These are phyloP conservation scores for Phlyctochytrium arcticum DNA, from an alignment of 192 early-diverging fungal genomes.

Conservation along the genomic window DNA sequence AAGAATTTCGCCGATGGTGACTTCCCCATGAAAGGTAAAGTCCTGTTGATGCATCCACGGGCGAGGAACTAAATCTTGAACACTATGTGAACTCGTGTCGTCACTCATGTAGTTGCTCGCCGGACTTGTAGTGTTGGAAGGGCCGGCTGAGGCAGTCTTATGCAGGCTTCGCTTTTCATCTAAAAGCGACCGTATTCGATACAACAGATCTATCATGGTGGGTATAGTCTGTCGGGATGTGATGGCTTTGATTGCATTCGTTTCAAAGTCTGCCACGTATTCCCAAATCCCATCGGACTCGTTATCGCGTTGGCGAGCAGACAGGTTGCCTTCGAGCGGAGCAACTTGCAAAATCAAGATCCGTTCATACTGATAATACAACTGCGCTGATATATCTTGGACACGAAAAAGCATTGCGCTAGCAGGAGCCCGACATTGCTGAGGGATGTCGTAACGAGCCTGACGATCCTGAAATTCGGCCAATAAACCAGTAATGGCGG, in stretches of 20 bases:
- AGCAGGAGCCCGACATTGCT: no score
- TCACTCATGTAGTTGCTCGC: background rate
- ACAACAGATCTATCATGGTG: constrained; percentile 46
- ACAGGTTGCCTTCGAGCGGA: constrained; percentile 37
- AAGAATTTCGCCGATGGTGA: constrained; percentile 24
- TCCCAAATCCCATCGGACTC: background rate
- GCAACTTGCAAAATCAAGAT: constrained; percentile 60
- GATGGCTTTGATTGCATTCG: constrained; percentile 42
- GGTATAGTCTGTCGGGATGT: constrained; percentile 56
- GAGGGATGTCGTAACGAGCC: no score
- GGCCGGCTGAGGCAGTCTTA: background rate
- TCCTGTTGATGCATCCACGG: no score
- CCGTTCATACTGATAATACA: constrained; percentile 75
- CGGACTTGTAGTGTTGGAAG: background rate
- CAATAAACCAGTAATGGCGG: constrained; percentile 11
- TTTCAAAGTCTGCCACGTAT: constrained; percentile 12
- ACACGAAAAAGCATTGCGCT: no score
- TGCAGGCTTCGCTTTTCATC: constrained; percentile 50
- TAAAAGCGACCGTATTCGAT: constrained; percentile 42
- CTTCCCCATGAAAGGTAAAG: background rate
- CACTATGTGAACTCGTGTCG: background rate
- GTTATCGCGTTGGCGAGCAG: background rate
- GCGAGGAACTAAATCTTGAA: background rate
- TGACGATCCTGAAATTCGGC: constrained; percentile 10
- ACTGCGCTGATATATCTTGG: constrained; percentile 47